Conservation (phyloP, 2,329 filamentous ascomycete genomes). For the Colletotrichum camelliae region DNA sequence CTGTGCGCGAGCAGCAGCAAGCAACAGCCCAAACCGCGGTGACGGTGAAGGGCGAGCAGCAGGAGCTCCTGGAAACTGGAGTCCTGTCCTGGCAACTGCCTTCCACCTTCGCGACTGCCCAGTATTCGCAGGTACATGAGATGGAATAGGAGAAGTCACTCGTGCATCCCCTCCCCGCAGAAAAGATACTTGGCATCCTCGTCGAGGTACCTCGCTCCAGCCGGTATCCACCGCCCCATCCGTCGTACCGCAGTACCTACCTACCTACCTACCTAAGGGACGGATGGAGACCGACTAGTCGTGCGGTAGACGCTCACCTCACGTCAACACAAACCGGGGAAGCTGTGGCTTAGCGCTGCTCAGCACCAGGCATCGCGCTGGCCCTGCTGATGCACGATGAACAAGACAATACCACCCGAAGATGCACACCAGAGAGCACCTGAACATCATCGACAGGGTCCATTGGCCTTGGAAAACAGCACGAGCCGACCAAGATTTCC, state of each 20-base stretch:
- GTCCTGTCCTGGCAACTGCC: not conserved
- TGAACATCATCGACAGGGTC: not conserved
- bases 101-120: not conserved
- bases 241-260: not conserved
- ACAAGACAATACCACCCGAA: conserved; percentile 5
- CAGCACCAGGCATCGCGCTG: conserved; percentile 12
- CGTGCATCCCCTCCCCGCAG: not conserved
- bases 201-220: not conserved
- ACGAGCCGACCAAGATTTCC: not conserved
- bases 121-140: not conserved
- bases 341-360: conserved; percentile 21
- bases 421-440: not conserved
- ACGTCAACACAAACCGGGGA: conserved; percentile 14
- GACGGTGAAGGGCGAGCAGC: not conserved
- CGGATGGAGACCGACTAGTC: not conserved
- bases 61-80: not conserved
- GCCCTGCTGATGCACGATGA: conserved; percentile 9
- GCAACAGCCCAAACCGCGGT: not conserved
- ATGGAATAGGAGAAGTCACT: conserved; percentile 18
- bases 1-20: not conserved
- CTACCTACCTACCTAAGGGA: not conserved
- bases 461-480: not conserved
- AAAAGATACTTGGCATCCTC: not conserved
- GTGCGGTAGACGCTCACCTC: conserved; percentile 6
- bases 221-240: not conserved